Percentiles rank a stretch among this genome's conserved stretches.
Conservation (phyloP, 352 stramenopile genomes). For the Thraustotheca clavata region DNA sequence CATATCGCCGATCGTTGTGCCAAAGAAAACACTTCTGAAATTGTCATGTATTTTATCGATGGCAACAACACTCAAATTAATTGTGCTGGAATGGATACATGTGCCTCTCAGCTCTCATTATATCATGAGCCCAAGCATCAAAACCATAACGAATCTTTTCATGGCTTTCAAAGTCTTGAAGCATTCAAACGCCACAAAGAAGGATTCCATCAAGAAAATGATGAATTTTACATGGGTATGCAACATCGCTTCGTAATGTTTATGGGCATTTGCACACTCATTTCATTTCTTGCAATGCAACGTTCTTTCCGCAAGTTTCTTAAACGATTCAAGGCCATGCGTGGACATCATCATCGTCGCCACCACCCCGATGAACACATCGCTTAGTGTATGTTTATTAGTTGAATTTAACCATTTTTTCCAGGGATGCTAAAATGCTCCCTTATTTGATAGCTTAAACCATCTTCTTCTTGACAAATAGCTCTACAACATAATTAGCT, state of each 20-base stretch:
- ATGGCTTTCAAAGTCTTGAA: neutral
- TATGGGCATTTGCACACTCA: neutral
- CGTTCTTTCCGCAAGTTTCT: neutral
- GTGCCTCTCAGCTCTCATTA: neutral
- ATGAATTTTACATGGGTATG: neutral
- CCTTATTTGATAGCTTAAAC: too few relatives aligned
- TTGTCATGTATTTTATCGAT: neutral
- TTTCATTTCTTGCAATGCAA: neutral
- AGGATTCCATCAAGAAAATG: neutral
- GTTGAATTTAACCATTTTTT: neutral
- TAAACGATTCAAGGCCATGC: neutral
- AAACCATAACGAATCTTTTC: too few relatives aligned
- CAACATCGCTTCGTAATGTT: neutral
- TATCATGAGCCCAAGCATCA: too few relatives aligned
- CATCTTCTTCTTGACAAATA: too few relatives aligned
- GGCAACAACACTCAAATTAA: neutral
- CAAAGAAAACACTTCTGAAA: neutral
- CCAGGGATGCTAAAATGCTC: too few relatives aligned
- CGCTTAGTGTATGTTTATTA: neutral
- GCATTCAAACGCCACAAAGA: slow-evolving; percentile 1
- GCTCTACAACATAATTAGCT: too few relatives aligned
- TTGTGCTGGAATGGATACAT: neutral
- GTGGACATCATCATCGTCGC: neutral
- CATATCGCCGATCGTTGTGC: slow-evolving; percentile 4
- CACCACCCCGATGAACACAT: slow-evolving; percentile 1